phyloP scores from a whole-genome alignment of 179 eudicot species.

The Spergularia azorica region DNA sequence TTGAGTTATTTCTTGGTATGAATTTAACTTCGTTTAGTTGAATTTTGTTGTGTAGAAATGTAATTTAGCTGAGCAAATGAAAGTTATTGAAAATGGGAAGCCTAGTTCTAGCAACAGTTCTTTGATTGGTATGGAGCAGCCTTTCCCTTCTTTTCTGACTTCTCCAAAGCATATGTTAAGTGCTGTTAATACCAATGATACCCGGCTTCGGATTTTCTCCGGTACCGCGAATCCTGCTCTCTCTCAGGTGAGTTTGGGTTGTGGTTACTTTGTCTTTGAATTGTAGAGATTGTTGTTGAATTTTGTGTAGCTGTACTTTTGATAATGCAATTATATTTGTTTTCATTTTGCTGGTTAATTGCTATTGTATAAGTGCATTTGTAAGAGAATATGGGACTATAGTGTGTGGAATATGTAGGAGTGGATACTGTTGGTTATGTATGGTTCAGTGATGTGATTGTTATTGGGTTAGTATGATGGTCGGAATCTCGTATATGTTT shows the following conservation, averaged over 20 bases:
- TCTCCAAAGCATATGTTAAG: constrained; percentile 36
- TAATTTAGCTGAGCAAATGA: constrained; percentile 60
- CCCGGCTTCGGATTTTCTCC: constrained; percentile 87
- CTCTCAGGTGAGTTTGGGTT: constrained; percentile 60
- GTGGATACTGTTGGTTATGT: no score
- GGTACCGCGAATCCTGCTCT: constrained; percentile 94
- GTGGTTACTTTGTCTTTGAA: neutral
- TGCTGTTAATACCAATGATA: constrained; percentile 40
- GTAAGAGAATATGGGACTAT: no score
- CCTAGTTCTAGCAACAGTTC: constrained; percentile 22
- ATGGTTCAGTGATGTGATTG: no score
- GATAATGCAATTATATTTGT: no score
- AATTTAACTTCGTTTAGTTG: neutral
- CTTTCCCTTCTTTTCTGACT: constrained; percentile 52
- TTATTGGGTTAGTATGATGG: no score
- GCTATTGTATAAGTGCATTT: no score
- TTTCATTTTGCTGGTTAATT: no score
- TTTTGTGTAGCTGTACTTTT: neutral
- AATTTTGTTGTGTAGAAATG: constrained; percentile 50
- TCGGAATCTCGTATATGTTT: no score
- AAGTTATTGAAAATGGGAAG: constrained; percentile 62
- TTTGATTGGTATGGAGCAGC: constrained; percentile 33
- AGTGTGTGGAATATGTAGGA: no score
- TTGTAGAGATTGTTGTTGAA: neutral
- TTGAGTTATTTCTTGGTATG: neutral